Evolutionary conservation across 192 early-diverging fungal species (phyloP).

Genomic region (Linderina pennispora): DNA sequence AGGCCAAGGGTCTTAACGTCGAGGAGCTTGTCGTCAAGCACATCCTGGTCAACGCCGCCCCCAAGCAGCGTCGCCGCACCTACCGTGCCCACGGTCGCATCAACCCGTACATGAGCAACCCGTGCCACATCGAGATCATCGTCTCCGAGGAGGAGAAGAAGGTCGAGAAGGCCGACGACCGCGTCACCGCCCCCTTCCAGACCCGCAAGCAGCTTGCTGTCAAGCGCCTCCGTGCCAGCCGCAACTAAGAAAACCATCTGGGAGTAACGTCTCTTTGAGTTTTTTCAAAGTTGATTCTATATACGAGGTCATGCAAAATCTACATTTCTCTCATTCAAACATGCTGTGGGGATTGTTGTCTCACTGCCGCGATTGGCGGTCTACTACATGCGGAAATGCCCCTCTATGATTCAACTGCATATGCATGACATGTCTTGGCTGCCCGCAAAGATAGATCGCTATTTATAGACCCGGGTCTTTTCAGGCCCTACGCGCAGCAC

Average conservation of each 20-base stretch:
- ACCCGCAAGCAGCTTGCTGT: slow-evolving; percentile 44
- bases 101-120: slow-evolving; percentile 90
- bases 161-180: slow-evolving; percentile 67
- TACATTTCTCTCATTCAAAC: no score
- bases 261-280: no score
- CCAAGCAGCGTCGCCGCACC: slow-evolving; percentile 93
- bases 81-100: slow-evolving; percentile 99
- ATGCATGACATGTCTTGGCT: no score
- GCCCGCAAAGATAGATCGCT: no score
- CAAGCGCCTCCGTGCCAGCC: slow-evolving; percentile 41
- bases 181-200: slow-evolving; percentile 37
- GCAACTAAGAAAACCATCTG: slow-evolving; percentile 18
- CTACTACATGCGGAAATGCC: no score
- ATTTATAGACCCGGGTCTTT: no score
- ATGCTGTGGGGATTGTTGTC: no score
- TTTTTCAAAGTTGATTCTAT: no score
- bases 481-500: no score
- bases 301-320: no score
- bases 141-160: slow-evolving; percentile 83
- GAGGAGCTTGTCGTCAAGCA: slow-evolving; percentile 88
- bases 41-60: slow-evolving; percentile 98
- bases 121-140: slow-evolving; percentile 95
- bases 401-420: no score
- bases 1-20: slow-evolving; percentile 83
- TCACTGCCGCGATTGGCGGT: no score